A percentile compares a stretch with the other conserved stretches of the same genome.
phyloP scores from a whole-genome alignment of 305 asterid genomes.

The Caryopteris hybrid region DNA sequence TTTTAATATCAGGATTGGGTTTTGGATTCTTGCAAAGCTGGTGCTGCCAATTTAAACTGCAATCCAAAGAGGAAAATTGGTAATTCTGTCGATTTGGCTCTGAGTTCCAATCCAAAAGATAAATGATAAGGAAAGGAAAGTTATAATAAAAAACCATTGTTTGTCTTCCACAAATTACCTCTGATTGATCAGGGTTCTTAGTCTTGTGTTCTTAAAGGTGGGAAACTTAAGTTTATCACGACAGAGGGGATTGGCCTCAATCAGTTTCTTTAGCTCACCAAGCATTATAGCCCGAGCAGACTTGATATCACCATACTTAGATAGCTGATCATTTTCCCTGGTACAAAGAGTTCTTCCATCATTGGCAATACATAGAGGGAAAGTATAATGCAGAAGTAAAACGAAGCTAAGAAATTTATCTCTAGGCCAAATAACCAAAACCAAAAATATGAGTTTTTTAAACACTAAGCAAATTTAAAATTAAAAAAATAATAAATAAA shows the following conservation, averaged over 20 bases:
- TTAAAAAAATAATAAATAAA: no score
- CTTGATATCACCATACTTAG: constrained; percentile 61
- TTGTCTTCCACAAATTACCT: no score
- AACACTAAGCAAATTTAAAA: no score
- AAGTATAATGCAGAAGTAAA: background rate
- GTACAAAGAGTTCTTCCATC: constrained; percentile 1
- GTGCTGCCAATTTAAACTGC: constrained; percentile 86
- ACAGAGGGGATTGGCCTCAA: constrained; percentile 61
- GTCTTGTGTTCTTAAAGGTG: constrained; percentile 46
- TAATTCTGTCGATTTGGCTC: background rate
- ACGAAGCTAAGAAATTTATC: background rate
- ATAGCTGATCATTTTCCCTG: constrained; percentile 70
- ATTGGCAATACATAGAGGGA: constrained; percentile 8
- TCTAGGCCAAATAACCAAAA: no score
- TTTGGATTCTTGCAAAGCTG: constrained; percentile 71
- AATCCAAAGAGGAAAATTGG: constrained; percentile 12
- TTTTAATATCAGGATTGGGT: constrained; percentile 63
- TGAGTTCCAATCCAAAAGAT: no score
- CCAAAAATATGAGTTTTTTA: no score
- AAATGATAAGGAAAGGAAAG: no score
- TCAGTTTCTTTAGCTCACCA: constrained; percentile 53
- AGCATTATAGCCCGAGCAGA: constrained; percentile 59
- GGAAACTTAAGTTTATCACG: constrained; percentile 74
- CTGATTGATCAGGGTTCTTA: constrained; percentile 68
- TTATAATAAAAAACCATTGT: no score